These are phyloP conservation scores for Taphrina wiesneri DNA, from an alignment of 1,139 yeast genomes.

Conservation along the genomic window DNA sequence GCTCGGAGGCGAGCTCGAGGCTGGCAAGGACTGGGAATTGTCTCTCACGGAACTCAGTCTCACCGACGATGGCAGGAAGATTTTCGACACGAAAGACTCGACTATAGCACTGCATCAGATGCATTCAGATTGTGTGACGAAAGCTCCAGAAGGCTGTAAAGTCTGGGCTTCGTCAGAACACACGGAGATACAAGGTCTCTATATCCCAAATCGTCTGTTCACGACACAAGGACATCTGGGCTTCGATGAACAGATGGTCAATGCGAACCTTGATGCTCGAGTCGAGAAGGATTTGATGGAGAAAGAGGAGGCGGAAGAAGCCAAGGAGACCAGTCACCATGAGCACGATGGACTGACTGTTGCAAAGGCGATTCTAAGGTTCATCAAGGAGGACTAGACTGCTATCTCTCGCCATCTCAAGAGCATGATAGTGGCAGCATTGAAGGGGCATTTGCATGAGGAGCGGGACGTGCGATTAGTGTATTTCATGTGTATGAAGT, in stretches of 20 bases:
- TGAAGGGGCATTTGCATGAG: neutral
- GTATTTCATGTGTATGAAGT: no score
- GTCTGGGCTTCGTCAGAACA: conserved; percentile 56
- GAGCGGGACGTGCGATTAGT: no score
- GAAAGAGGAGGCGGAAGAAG: conserved; percentile 15
- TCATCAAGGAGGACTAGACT: conserved; percentile 21
- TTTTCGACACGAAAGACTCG: conserved; percentile 44
- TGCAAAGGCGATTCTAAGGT: conserved; percentile 24
- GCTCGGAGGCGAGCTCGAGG: conserved; percentile 60
- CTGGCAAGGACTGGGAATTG: conserved; percentile 74
- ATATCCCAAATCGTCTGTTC: conserved; percentile 52
- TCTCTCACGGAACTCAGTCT: conserved; percentile 59
- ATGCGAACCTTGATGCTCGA: conserved; percentile 40
- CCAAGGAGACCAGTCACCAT: conserved; percentile 29
- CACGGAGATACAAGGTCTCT: conserved; percentile 67
- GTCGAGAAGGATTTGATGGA: conserved; percentile 22
- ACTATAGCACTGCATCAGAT: conserved; percentile 55
- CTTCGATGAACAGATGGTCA: conserved; percentile 53
- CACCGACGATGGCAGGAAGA: conserved; percentile 44
- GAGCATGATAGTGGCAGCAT: neutral
- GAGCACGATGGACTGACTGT: conserved; percentile 26
- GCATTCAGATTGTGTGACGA: conserved; percentile 68
- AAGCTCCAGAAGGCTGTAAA: conserved; percentile 51
- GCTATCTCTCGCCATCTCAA: no score
- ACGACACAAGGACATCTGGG: conserved; percentile 93